Evolutionary conservation across 139 green algal species (phyloP).

Genomic region (Yamagishiella unicocca): DNA sequence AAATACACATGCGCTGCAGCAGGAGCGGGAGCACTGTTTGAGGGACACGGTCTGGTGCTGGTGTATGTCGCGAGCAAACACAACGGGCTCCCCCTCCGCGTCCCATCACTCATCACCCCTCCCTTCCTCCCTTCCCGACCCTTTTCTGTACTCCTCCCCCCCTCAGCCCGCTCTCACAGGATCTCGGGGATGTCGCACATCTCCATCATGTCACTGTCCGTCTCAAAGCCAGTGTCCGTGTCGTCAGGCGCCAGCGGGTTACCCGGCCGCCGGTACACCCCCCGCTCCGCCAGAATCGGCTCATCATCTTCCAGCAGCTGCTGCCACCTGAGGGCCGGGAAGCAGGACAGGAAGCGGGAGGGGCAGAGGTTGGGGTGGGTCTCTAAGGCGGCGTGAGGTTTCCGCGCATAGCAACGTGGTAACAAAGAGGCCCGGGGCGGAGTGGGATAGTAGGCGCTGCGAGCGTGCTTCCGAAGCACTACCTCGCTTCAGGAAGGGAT

Average conservation of each 20-base stretch:
- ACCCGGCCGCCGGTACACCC: neutral
- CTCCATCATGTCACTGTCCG: conserved; percentile 75
- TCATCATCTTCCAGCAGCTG: conserved; percentile 19
- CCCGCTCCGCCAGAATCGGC: neutral
- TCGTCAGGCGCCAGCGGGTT: conserved; percentile 55
- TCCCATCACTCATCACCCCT: neutral
- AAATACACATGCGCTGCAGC: too few relatives aligned
- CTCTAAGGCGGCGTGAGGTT: too few relatives aligned
- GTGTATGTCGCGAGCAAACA: too few relatives aligned
- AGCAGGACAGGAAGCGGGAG: neutral
- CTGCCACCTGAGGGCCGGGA: neutral
- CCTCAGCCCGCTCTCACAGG: conserved; percentile 55
- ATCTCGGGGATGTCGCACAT: conserved; percentile 76
- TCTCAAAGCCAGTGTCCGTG: conserved; percentile 76
- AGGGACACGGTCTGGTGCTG: too few relatives aligned
- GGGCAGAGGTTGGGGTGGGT: neutral
- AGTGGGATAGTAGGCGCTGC: too few relatives aligned
- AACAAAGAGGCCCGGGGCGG: too few relatives aligned
- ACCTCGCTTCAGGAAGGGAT: too few relatives aligned
- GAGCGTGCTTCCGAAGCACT: too few relatives aligned
- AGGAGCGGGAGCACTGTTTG: too few relatives aligned
- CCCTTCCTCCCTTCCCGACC: neutral
- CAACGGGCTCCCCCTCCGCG: too few relatives aligned
- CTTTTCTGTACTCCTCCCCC: neutral
- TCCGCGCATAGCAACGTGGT: too few relatives aligned